Base-by-base conservation (phyloP, 768 basidiomycete species). In the Leccinum disarticulatum region DNA sequence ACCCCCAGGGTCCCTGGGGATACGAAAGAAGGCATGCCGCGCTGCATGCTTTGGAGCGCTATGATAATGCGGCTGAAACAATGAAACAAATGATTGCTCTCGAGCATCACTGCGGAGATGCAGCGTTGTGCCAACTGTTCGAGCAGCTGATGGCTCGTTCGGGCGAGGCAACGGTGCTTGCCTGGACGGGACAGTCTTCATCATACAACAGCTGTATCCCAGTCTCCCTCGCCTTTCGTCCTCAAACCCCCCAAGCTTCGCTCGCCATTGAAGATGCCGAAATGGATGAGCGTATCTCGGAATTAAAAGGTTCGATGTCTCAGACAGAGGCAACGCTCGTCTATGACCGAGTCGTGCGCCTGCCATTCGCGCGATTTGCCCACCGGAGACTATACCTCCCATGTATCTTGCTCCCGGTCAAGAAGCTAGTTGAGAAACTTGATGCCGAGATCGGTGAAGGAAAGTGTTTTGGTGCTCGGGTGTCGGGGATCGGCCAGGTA, bases 171-270 rank as follows among this genome's bases (percentile, higher is more conserved):
- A 38, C 36, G 8, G 36, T 38, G 36, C 15, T 38, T 38, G 36
- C 15, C n/a, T 65, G 64, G 64, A 19, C 33, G 4, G 63, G 63
- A 13, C 27, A 52, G 17, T 43, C 63, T 3, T 65, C 60, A 1
- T 7, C 31, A 13, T 65, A 65, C 27, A 65, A 65, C 11, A 65
- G 62, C 10, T 64, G 63, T 25, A 55, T 64, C 27, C 62, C 63
- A 0, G 36, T 14, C 11, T 30, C 56, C 13, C 43, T 64, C 22
- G 22, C 25, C 1, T 49, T 55, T 7, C 64, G 60, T 11, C 41
- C 14, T 3, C 35, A 30, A 14, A 8, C 10, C 0, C 49, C 54
- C 0, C 3, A 6, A 17, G 3, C 38, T 15, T 46, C 25, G 2
- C 6, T 15, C 9, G 2, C 22, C 13, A 38, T 36, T 3, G 30